Evolutionary conservation across 257 asterid species (phyloP).

Genomic region (Handroanthus guayacan): DNA sequence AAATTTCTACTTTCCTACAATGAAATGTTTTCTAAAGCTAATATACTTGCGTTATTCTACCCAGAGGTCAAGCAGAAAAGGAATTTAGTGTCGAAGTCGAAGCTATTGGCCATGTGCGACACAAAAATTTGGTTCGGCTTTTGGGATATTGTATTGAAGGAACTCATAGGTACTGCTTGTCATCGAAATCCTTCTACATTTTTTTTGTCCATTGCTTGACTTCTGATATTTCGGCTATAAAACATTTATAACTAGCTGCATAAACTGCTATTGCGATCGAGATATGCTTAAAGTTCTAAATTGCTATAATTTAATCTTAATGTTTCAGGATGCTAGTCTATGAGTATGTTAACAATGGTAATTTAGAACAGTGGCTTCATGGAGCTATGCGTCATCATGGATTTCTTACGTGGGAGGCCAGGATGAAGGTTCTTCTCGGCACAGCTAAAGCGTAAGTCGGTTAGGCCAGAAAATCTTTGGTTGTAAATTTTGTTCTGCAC

Average conservation of each 20-base stretch:
- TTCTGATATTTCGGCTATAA: too few relatives aligned
- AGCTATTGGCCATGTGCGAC: slow-evolving; percentile 96
- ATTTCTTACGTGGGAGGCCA: slow-evolving; percentile 93
- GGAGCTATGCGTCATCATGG: slow-evolving; percentile 97
- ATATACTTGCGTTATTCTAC: slow-evolving; percentile 20
- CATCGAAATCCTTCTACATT: not conserved
- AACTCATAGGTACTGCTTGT: slow-evolving; percentile 77
- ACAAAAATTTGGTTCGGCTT: slow-evolving; percentile 95
- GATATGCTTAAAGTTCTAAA: not conserved
- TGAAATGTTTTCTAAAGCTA: slow-evolving; percentile 7
- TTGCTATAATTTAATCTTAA: not conserved
- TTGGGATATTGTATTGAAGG: slow-evolving; percentile 97
- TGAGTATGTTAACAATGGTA: slow-evolving; percentile 89
- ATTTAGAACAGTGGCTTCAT: slow-evolving; percentile 97
- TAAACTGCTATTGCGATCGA: too few relatives aligned
- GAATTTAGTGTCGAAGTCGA: slow-evolving; percentile 96
- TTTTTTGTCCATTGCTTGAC: not conserved
- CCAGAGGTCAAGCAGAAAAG: slow-evolving; percentile 97
- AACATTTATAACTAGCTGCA: too few relatives aligned
- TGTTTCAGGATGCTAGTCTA: slow-evolving; percentile 75
- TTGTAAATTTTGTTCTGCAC: not conserved
- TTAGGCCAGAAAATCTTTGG: slow-evolving; percentile 2
- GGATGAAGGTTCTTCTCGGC: slow-evolving; percentile 90
- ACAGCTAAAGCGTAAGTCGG: slow-evolving; percentile 96
- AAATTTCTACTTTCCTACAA: slow-evolving; percentile 1